These are phyloP conservation scores for Exserohilum rostratum DNA, from an alignment of 2,329 filamentous ascomycete genomes.

Conservation along the genomic window DNA sequence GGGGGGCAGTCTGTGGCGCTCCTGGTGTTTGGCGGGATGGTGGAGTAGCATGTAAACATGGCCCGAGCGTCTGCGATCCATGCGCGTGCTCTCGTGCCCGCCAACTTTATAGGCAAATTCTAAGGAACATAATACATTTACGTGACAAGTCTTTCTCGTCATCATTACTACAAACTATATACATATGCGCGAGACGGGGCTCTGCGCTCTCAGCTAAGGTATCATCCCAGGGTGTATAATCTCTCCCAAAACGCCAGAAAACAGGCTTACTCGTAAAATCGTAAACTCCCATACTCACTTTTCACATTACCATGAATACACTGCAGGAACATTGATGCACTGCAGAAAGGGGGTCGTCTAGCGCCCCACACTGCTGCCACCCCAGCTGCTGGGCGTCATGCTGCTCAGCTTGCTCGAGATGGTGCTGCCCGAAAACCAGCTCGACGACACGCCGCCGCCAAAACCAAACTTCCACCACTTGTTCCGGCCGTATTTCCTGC, in stretches of 20 bases:
- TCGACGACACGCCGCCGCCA: constrained; percentile 36
- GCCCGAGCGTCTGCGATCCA: constrained; percentile 10
- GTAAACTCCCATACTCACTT: constrained; percentile 2
- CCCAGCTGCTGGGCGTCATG: constrained; percentile 42
- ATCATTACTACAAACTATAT: constrained; percentile 12
- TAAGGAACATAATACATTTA: not conserved
- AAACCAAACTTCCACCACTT: constrained; percentile 35
- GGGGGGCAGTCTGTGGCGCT: constrained; percentile 5
- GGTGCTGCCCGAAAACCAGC: constrained; percentile 47
- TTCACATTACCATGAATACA: constrained; percentile 9
- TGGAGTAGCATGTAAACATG: constrained; percentile 12
- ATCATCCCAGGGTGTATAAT: constrained; percentile 13
- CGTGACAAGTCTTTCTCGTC: not conserved
- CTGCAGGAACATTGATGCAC: not conserved
- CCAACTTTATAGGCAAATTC: not conserved
- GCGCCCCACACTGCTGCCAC: constrained; percentile 38
- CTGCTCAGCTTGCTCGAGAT: constrained; percentile 48
- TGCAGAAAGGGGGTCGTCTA: not conserved
- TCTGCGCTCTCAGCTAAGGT: constrained; percentile 6
- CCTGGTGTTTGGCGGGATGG: constrained; percentile 8
- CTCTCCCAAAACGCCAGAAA: constrained; percentile 5
- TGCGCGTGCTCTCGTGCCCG: too few relatives aligned
- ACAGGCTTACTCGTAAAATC: constrained; percentile 11
- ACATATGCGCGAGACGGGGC: not conserved
- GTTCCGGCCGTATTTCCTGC: constrained; percentile 22